phyloP scores from a whole-genome alignment of 2,329 filamentous ascomycete species.

The Decorospora gaudefroyi region DNA sequence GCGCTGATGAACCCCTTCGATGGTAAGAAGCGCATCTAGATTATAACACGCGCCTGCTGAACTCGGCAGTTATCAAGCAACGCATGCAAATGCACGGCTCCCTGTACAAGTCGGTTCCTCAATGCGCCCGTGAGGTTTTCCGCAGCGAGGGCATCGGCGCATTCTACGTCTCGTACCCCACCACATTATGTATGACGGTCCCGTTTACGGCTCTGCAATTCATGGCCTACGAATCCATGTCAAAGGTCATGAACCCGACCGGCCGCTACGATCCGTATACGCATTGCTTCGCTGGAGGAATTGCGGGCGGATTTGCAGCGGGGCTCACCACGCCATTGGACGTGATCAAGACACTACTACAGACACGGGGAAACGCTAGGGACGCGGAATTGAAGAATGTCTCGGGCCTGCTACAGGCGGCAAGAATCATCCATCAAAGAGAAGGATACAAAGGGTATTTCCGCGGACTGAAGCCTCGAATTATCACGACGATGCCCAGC shows the following conservation, averaged over 20 bases:
- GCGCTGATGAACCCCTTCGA: constrained; percentile 99
- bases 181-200: constrained; percentile 96
- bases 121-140: constrained; percentile 90
- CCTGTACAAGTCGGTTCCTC: constrained; percentile 81
- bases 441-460: constrained; percentile 89
- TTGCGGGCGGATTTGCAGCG: constrained; percentile 91
- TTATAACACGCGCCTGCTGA: constrained; percentile 22
- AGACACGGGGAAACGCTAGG: constrained; percentile 82
- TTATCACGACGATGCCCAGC: constrained; percentile 96
- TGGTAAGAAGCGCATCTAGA: constrained; percentile 61
- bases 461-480: constrained; percentile 85
- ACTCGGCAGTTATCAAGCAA: constrained; percentile 85
- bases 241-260: constrained; percentile 85
- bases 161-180: constrained; percentile 98
- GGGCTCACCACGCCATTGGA: constrained; percentile 95
- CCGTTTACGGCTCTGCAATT: constrained; percentile 97
- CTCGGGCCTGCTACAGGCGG: constrained; percentile 79
- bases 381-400: constrained; percentile 84
- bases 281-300: constrained; percentile 87
- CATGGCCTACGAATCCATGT: constrained; percentile 95
- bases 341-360: constrained; percentile 96
- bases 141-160: constrained; percentile 82
- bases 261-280: constrained; percentile 89
- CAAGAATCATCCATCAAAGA: constrained; percentile 77
- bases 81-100: constrained; percentile 98